Base-by-base conservation (phyloP, 805 yeast genomes). In the Yarrowia sp. region DNA sequence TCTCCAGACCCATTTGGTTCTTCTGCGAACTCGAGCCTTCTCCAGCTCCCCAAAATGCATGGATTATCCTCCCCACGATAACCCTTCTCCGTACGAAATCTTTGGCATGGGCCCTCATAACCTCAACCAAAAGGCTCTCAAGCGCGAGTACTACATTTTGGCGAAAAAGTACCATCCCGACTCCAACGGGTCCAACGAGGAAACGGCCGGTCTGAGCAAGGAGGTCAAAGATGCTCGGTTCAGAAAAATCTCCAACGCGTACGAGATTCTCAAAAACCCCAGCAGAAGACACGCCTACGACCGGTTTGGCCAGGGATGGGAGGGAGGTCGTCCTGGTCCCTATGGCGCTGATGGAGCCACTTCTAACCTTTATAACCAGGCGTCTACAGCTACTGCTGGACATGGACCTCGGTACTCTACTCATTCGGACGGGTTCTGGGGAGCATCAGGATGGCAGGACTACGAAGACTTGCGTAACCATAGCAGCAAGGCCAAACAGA, bases 281-380 rank as follows among this genome's bases (percentile, higher is more conserved):
- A 33, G 49, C 24, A 58, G 63, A 58, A 22, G 63, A 30, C 51
- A 41, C 22, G 63, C 63, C 5, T 58, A 58, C 10, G 63, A 58
- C 12, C 14, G 63, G 19, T 58, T 58, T 41, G 63, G 63, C 12
- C 63, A 58, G 41, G 63, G 63, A 11, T 58, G 63, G 63, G 63
- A 58, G 11, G 63, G 62, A 4, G 32, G 30, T n/a, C 40, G 63
- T 14, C 51, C 63, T 2, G 63, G 61, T 1, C 61, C 61, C 17
- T 54, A 54, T 12, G 61, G 61, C 0, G 35, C 14, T 0, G 61
- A 54, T 24, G 61, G 46, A 6, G 61, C 61, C 44, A 54, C 46
- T 0, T 36, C 61, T 0, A 54, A 51, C 32, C 30, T 51, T 1
- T 36, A 51, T 30, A 51, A 54, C 19, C 44, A 52, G n/a, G 61